Evolutionary conservation across 2,329 filamentous ascomycete genomes (phyloP).

Genomic region (Thielaviopsis musarum): DNA sequence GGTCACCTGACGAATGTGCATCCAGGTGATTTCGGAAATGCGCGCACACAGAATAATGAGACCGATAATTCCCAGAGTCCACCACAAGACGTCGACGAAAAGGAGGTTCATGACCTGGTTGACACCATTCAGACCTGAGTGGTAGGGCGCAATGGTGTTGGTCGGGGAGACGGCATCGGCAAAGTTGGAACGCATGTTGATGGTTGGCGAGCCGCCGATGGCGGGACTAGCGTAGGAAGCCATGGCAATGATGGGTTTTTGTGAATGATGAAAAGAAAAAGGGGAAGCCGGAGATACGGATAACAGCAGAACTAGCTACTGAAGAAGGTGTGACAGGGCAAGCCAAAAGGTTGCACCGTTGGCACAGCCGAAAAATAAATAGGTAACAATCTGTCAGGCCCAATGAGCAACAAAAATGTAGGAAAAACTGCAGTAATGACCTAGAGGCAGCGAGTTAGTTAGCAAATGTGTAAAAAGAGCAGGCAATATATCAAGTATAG

Average conservation of each 20-base stretch:
- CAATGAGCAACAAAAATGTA: neutral
- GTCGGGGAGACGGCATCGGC: slow-evolving; percentile 18
- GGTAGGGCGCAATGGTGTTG: slow-evolving; percentile 35
- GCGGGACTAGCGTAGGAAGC: neutral
- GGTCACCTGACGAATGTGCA: slow-evolving; percentile 39
- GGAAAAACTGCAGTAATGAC: neutral
- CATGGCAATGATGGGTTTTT: neutral
- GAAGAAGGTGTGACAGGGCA: neutral
- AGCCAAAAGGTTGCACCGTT: neutral
- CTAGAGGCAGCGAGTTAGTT: neutral
- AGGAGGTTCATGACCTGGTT: slow-evolving; percentile 40
- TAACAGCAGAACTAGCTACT: neutral
- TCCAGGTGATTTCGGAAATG: slow-evolving; percentile 35
- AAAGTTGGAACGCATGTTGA: slow-evolving; percentile 17
- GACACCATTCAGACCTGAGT: slow-evolving; percentile 41
- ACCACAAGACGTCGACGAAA: slow-evolving; percentile 42
- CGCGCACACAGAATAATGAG: slow-evolving; percentile 36
- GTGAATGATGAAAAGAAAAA: neutral
- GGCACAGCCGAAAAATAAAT: neutral
- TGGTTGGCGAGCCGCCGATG: slow-evolving; percentile 18
- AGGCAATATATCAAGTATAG: neutral
- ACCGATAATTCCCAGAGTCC: slow-evolving; percentile 39
- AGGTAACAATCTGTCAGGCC: neutral
- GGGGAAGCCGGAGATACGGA: neutral
- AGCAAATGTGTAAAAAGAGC: neutral